Conservation (phyloP, 1,139 yeast genomes). For the Citeromyces hawaiiensis region DNA sequence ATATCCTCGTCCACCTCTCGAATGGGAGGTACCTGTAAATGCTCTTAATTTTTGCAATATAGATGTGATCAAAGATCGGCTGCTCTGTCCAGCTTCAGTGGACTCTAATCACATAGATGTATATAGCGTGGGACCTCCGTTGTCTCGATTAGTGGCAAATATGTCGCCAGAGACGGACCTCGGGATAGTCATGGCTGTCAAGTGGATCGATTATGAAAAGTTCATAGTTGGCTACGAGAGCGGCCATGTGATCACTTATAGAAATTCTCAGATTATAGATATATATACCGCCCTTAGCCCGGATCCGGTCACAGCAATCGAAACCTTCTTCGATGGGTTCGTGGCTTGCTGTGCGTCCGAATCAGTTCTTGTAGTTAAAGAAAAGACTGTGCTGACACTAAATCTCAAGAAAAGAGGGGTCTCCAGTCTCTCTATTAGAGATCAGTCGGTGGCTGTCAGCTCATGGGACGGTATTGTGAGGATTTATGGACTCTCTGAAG, state of each 20-base stretch:
- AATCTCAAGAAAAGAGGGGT: background rate
- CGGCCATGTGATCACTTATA: slow-evolving; percentile 25
- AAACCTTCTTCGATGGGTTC: too few relatives aligned
- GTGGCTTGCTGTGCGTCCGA: too few relatives aligned
- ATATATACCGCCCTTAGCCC: background rate
- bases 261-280: background rate
- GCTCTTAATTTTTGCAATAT: slow-evolving; percentile 44
- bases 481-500: background rate
- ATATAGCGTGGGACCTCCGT: slow-evolving; percentile 17
- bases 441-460: background rate
- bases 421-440: background rate
- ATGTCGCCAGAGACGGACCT: slow-evolving; percentile 21
- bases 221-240: slow-evolving; percentile 44
- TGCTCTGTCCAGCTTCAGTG: slow-evolving; percentile 38
- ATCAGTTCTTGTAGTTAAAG: background rate
- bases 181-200: slow-evolving; percentile 41
- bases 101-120: slow-evolving; percentile 42
- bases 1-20: background rate
- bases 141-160: slow-evolving; percentile 16
- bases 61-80: slow-evolving; percentile 15
- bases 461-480: background rate
- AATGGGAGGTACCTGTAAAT: slow-evolving; percentile 34
- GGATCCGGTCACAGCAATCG: too few relatives aligned
- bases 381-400: background rate
- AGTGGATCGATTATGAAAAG: slow-evolving; percentile 16